Conservation (phyloP, 2,329 filamentous ascomycete genomes). For the Xylariaceae sp. region DNA sequence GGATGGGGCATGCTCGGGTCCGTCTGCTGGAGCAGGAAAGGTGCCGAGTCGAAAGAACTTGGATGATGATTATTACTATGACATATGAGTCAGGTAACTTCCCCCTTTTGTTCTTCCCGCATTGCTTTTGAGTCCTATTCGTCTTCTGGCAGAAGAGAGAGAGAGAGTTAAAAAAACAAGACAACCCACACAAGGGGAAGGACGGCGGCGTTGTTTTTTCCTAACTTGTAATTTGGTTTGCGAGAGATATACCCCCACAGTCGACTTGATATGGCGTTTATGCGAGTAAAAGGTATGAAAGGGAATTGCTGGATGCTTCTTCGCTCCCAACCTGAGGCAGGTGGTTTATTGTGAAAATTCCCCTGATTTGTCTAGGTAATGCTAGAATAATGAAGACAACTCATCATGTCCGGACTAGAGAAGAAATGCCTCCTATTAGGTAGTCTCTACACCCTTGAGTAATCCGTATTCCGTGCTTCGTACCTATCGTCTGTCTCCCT, state of each 20-base stretch:
- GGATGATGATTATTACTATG: constrained; percentile 92
- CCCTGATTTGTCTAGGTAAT: too few relatives aligned
- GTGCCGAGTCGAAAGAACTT: constrained; percentile 79
- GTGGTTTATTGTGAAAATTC: too few relatives aligned
- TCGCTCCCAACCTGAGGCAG: too few relatives aligned
- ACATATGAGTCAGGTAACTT: constrained; percentile 45
- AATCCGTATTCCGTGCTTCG: too few relatives aligned
- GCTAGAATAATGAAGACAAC: too few relatives aligned
- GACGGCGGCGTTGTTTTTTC: constrained; percentile 5
- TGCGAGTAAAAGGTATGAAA: background rate
- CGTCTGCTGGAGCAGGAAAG: constrained; percentile 62
- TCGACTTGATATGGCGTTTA: background rate
- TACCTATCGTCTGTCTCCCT: too few relatives aligned
- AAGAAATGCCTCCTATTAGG: too few relatives aligned
- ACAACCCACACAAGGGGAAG: too few relatives aligned
- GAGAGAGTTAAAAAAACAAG: background rate
- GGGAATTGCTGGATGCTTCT: background rate
- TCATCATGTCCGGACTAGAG: too few relatives aligned
- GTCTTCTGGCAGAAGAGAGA: background rate
- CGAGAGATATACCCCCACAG: constrained; percentile 19
- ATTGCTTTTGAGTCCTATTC: background rate
- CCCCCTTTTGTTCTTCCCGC: background rate
- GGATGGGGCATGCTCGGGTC: constrained; percentile 67
- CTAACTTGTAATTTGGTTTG: constrained; percentile 4
- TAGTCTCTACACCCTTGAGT: too few relatives aligned